Evolutionary conservation across 1,139 yeast species (phyloP), one percentile per base, ranked within the genome.

Genomic region (Lodderomyces metapsilosis): DNA sequence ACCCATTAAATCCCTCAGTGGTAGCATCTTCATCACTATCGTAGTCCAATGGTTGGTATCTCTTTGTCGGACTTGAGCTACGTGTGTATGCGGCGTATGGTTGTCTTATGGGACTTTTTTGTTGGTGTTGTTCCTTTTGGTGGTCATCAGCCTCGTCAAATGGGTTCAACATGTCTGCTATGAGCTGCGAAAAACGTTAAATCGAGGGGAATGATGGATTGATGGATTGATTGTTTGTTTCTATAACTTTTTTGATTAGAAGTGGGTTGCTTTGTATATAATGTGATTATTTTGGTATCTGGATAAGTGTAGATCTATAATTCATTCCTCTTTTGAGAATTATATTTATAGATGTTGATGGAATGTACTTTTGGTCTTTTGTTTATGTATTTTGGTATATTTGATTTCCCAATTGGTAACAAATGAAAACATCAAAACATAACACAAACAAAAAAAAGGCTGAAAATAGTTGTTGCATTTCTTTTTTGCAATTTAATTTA

Each of bases 51-150:
- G 62, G 66, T 36, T 58, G 61, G 39, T 58, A 62, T 43, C 73
- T 58, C 50, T 64, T 62, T 1, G 76, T 74, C 2, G 74, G 68
- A 6, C 61, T 53, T 30, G 71, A 53, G 18, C 37, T 20, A 9
- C 25, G 23, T 11, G 30, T 24, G 47, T 70, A 70, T 2, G 75
- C 76, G 15, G 71, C 70, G 43, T 57, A 54, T 11, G 77, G 77
- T 16, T 64, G 53, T 39, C 61, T 23, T 17, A 34, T 16, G 5
- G 27, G 10, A 12, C n/a, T n/a, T n/a, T n/a, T n/a, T n/a, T n/a
- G n/a, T n/a, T 20, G 22, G 7, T 20, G 7, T 8, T n/a, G 17
- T 6, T 15, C 21, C 12, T 36, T 18, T 4, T 15, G 27, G 9
- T 15, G 27, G 9, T 10, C 20, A 30, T 28, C 13, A 3, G 62